Base-by-base conservation (phyloP, 2,329 filamentous ascomycete species). In the Geosmithia putterillii region DNA sequence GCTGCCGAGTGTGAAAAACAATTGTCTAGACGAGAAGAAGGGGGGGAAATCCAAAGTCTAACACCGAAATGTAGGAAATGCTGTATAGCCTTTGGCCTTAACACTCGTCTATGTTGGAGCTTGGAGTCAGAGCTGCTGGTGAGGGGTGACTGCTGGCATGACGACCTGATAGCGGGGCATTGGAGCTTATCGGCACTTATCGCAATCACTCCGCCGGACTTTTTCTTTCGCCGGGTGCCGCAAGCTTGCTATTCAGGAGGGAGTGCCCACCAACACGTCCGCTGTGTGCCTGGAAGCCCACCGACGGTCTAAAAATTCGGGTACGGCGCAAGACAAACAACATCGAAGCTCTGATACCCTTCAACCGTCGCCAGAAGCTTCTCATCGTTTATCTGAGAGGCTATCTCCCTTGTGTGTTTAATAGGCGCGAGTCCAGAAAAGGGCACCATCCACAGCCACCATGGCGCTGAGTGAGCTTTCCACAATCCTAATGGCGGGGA, bases 381-480 rank as follows among this genome's bases (percentile, higher is more conserved):
- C 20, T 37, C 19, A 19, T 22, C 41, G 41, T 36, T 49, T 53
- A 23, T 42, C 40, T 46, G 46, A 42, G 46, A 48, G 38, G 36
- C 39, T 35, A 21, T 35, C 40, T 37, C 35, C 17, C 21, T 39
- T 4, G 42, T 39, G 19, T 23, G 18, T 20, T 38, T 34, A 32
- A 22, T 39, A 18, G 44, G 41, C 52, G 46, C 58, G 52, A 50
- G 54, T 48, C n/a, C n/a, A n/a, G 44, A 50, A 44, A 50, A 47
- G 51, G 46, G 53, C 51, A 50, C 46, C 47, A 51, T 39, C 45
- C 45, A 48, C 44, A 53, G 53, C 42, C 59, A 63, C 54, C 23
- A 64, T 64, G 62, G 54, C 60, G 43, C 53, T 64, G 53, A 64
- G 62, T 64, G 53, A 58, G 62, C 62, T 44, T 45, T 45, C 45